These are phyloP conservation scores for Pezizomycotina sp. DNA, from an alignment of 2,329 filamentous ascomycete genomes.

Conservation along the genomic window DNA sequence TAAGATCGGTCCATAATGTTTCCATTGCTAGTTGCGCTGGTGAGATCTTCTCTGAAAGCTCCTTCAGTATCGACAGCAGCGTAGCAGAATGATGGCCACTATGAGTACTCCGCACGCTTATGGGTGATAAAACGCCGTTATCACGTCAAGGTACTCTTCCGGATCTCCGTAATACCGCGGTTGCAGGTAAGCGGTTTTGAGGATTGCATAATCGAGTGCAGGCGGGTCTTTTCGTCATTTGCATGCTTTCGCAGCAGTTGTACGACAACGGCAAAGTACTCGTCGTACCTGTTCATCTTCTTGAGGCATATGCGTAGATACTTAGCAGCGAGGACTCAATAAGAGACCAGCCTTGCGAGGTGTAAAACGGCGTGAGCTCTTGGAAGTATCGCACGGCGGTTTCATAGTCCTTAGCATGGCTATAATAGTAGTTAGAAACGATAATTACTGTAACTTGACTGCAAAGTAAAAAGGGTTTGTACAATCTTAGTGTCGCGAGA, in stretches of 20 bases:
- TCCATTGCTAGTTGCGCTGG: slow-evolving; percentile 32
- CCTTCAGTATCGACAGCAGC: slow-evolving; percentile 38
- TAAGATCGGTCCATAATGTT: slow-evolving; percentile 56
- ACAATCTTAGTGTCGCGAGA: slow-evolving; percentile 65
- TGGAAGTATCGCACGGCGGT: slow-evolving; percentile 64
- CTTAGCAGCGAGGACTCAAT: slow-evolving; percentile 71
- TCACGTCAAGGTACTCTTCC: slow-evolving; percentile 9
- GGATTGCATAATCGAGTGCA: slow-evolving; percentile 26
- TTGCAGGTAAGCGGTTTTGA: slow-evolving; percentile 13
- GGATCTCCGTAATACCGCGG: slow-evolving; percentile 10
- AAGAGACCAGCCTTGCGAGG: slow-evolving; percentile 57
- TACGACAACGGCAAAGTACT: slow-evolving; percentile 61
- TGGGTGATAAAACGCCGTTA: too few relatives aligned
- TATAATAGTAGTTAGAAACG: slow-evolving; percentile 17
- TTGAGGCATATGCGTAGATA: slow-evolving; percentile 75
- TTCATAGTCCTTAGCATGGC: slow-evolving; percentile 51
- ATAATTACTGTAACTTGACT: slow-evolving; percentile 16
- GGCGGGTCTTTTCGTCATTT: slow-evolving; percentile 37
- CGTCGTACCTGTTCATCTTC: slow-evolving; percentile 56
- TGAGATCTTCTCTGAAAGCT: slow-evolving; percentile 43
- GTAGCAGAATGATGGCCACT: slow-evolving; percentile 36
- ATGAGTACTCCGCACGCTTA: too few relatives aligned
- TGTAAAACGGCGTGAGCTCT: slow-evolving; percentile 62
- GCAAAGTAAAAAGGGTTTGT: slow-evolving; percentile 10
- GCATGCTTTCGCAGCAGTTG: slow-evolving; percentile 56